Evolutionary conservation across 202 grass and related monocot species (phyloP), one percentile per base, ranked within the genome.

Genomic region (Digitaria exilis): DNA sequence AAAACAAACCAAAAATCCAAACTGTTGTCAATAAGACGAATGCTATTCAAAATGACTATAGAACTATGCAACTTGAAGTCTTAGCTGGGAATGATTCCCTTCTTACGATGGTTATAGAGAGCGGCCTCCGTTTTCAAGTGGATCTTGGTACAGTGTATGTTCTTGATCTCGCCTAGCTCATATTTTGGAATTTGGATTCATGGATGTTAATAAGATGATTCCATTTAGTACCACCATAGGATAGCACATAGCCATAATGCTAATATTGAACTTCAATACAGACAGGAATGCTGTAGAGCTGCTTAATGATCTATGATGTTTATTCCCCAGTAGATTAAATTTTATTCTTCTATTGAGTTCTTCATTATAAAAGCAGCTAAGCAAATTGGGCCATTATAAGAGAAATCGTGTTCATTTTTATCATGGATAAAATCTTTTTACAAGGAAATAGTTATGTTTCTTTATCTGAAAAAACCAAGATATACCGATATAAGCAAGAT

Each of bases 1-100:
- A 94, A 88, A 94, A 97, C 86, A 94, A 87, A 66, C 92, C 95
- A 92, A 97, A 94, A 85, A 93, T 97, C 78, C 88, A 89, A 88
- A 93, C 92, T 46, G 92, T 93, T 69, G 86, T 94, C 69, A 95
- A 98, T 70, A 98, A 98, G 84, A 95, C 19, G 21, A 89, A 90
- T 82, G 87, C 90, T 86, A 98, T 98, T 72, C 92, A 93, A 88
- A 93, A 93, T 88, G 85, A 95, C 31, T 91, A 95, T 69, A 91
- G 95, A 84, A 95, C 90, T 25, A 95, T 95, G 90, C 88, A 91
- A 34, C 95, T 98, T 84, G 95, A 98, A 90, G 85, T 95, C 52
- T 90, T 95, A 82, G 95, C 89, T 75, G 92, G 92, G 49, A 91
- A 88, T 52, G 88, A 90, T 81, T 93, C 92, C 22, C 85, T 98